These are phyloP conservation scores for Cladobotryum mycophilum DNA, from an alignment of 2,329 filamentous ascomycete species.

Conservation along the genomic window DNA sequence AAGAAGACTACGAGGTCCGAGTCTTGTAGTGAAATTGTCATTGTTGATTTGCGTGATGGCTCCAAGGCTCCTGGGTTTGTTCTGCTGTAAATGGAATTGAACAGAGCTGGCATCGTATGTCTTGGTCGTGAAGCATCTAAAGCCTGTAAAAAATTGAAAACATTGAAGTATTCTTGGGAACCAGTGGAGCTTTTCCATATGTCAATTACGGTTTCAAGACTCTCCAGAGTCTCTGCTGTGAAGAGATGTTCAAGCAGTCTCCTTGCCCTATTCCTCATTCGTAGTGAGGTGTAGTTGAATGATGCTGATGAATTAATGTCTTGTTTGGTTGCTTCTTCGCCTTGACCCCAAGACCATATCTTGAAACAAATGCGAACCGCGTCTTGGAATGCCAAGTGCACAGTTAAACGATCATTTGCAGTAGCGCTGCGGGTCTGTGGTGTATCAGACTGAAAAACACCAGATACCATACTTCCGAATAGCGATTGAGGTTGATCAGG, in stretches of 20 bases:
- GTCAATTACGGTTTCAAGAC: constrained; percentile 82
- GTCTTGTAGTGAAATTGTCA: constrained; percentile 80
- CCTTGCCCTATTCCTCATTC: constrained; percentile 83
- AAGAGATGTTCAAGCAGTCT: constrained; percentile 90
- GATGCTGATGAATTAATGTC: constrained; percentile 69
- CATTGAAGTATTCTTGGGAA: constrained; percentile 49
- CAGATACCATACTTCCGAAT: constrained; percentile 91
- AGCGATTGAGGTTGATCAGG: constrained; percentile 81
- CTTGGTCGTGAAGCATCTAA: constrained; percentile 86
- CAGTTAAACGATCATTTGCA: constrained; percentile 90
- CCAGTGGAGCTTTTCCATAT: constrained; percentile 61
- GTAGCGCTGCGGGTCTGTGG: constrained; percentile 72
- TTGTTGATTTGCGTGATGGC: constrained; percentile 71
- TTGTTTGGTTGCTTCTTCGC: constrained; percentile 49
- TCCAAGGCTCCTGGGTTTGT: constrained; percentile 80
- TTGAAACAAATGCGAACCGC: constrained; percentile 85
- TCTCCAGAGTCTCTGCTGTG: constrained; percentile 85
- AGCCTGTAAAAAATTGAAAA: constrained; percentile 83
- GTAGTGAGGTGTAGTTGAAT: constrained; percentile 82
- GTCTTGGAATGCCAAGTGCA: constrained; percentile 94
- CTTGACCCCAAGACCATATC: constrained; percentile 91
- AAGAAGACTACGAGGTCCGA: constrained; percentile 81
- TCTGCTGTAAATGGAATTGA: constrained; percentile 92
- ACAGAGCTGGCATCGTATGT: constrained; percentile 86
- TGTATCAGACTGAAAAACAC: constrained; percentile 75